phyloP scores from a whole-genome alignment of 345 rosid genomes.

The Heritiera fomes region DNA sequence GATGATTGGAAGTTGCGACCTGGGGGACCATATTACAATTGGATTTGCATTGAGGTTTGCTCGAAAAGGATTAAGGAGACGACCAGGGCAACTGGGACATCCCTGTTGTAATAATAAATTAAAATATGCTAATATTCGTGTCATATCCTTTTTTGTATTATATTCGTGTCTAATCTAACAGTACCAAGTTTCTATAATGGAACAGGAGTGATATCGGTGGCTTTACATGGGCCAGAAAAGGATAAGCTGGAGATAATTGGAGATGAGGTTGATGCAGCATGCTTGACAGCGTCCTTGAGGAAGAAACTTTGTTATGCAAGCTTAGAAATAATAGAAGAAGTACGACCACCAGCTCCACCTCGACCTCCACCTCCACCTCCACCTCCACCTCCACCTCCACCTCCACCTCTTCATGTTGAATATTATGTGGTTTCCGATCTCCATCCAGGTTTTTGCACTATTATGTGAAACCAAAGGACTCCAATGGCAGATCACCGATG shows the following conservation, averaged over 20 bases:
- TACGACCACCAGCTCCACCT: background rate
- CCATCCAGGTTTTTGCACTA: slow-evolving; percentile 25
- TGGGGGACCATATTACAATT: background rate
- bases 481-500: background rate
- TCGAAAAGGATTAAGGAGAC: background rate
- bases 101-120: background rate
- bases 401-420: slow-evolving; percentile 22
- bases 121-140: slow-evolving; percentile 1
- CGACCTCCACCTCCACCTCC: background rate
- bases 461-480: slow-evolving; percentile 12
- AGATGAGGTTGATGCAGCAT: slow-evolving; percentile 36
- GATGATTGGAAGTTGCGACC: background rate
- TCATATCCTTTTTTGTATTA: background rate
- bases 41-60: background rate
- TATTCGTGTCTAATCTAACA: no score
- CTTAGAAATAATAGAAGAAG: slow-evolving; percentile 24
- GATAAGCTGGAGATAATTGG: slow-evolving; percentile 37
- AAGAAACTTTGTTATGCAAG: slow-evolving; percentile 27
- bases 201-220: slow-evolving; percentile 44
- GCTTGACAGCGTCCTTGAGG: slow-evolving; percentile 32
- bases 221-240: slow-evolving; percentile 32
- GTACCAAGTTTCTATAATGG: background rate
- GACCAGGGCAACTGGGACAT: background rate
- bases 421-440: slow-evolving; percentile 31
- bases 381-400: background rate